phyloP scores from a whole-genome alignment of 129 eudicot genomes.

The Flaveria ramosissima region DNA sequence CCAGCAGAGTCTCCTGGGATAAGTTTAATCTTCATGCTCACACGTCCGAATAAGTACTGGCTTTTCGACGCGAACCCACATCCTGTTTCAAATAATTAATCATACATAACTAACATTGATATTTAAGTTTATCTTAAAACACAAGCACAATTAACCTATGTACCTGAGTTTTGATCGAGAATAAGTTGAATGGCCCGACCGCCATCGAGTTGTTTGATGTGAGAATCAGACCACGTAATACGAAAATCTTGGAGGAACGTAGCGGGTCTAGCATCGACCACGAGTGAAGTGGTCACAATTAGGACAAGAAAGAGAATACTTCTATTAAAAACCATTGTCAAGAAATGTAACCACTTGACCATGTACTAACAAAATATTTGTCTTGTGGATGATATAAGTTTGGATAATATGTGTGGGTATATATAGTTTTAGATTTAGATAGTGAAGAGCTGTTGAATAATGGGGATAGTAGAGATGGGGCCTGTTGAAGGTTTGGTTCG shows the following conservation, averaged over 20 bases:
- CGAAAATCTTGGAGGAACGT: slow-evolving; percentile 74
- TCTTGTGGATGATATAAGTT: slow-evolving; percentile 25
- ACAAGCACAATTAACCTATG: neutral
- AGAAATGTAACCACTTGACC: slow-evolving; percentile 21
- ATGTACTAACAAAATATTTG: slow-evolving; percentile 19
- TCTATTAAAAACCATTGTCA: slow-evolving; percentile 15
- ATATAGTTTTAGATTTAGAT: slow-evolving; percentile 14
- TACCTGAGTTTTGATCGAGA: slow-evolving; percentile 82
- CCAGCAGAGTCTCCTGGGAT: slow-evolving; percentile 96
- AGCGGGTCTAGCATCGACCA: slow-evolving; percentile 54
- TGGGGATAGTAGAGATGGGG: slow-evolving; percentile 30
- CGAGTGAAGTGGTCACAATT: slow-evolving; percentile 15
- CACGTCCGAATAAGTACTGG: slow-evolving; percentile 74
- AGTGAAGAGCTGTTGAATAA: slow-evolving; percentile 25
- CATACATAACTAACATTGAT: neutral
- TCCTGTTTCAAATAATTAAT: slow-evolving; percentile 30
- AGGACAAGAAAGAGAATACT: slow-evolving; percentile 30
- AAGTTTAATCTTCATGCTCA: slow-evolving; percentile 88
- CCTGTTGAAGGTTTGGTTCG: slow-evolving; percentile 25
- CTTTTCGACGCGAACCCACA: slow-evolving; percentile 77
- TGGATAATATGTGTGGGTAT: slow-evolving; percentile 25
- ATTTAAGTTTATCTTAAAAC: neutral
- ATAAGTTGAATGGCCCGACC: slow-evolving; percentile 74
- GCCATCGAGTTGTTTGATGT: slow-evolving; percentile 65
- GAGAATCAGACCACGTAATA: slow-evolving; percentile 79